These are phyloP conservation scores for Erythrophleum ivorense DNA, from an alignment of 331 rosid species.

Conservation along the genomic window DNA sequence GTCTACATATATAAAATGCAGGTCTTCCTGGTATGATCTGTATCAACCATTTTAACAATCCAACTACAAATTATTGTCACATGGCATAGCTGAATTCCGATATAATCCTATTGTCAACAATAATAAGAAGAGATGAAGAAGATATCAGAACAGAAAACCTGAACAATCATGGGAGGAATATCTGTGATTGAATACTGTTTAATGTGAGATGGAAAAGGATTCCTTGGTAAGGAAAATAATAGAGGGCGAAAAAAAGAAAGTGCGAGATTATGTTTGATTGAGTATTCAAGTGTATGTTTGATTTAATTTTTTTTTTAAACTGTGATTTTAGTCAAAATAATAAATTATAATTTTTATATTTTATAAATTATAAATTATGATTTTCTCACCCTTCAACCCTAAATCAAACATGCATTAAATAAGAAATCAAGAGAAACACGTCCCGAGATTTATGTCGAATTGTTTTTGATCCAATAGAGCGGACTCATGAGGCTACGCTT, in stretches of 20 bases:
- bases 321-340: too few relatives aligned
- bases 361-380: too few relatives aligned
- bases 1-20: not conserved
- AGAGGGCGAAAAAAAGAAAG: not conserved
- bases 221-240: not conserved
- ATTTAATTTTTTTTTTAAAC: too few relatives aligned
- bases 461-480: too few relatives aligned
- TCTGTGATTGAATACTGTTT: constrained; percentile 13
- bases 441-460: not conserved
- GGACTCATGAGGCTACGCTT: too few relatives aligned
- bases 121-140: not conserved
- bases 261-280: not conserved
- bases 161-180: constrained; percentile 17
- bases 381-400: too few relatives aligned
- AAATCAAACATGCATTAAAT: too few relatives aligned
- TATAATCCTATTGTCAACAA: constrained; percentile 2
- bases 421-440: not conserved
- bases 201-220: constrained; percentile 1
- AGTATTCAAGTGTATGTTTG: not conserved
- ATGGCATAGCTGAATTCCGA: constrained; percentile 37
- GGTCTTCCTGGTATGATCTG: not conserved
- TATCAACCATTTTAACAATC: not conserved
- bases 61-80: constrained; percentile 22
- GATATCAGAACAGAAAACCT: not conserved
- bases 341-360: too few relatives aligned